Evolutionary conservation across 129 eudicot species (phyloP).

Genomic region (Dittrichia graveolens): DNA sequence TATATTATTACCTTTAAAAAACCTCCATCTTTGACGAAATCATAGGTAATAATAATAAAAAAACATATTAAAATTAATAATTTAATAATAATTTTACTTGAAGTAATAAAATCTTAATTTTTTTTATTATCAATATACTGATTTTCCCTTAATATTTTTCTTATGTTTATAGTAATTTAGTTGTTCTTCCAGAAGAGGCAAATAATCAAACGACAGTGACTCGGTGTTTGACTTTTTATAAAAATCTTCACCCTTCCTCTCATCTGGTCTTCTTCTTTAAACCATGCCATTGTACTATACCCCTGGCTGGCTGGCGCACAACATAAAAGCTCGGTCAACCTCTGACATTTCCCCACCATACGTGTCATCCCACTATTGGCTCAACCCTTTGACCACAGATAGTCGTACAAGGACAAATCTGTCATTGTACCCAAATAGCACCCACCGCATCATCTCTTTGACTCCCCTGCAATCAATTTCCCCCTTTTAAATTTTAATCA

Average conservation of each 20-base stretch:
- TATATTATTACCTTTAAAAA: too few species aligned
- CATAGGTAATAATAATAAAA: too few species aligned
- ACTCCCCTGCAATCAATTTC: conserved; percentile 14
- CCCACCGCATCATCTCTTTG: conserved; percentile 37
- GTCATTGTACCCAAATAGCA: conserved; percentile 32
- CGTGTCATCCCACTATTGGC: conserved; percentile 20
- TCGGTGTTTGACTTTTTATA: conserved; percentile 19
- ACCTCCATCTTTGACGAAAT: too few species aligned
- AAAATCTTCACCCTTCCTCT: background rate
- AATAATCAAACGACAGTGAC: conserved; percentile 12
- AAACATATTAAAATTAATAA: too few species aligned
- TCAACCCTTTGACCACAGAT: conserved; percentile 21
- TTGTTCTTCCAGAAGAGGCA: too few species aligned
- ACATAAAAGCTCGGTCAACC: conserved; percentile 19
- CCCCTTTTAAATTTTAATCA: conserved; percentile 13
- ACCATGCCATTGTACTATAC: too few species aligned
- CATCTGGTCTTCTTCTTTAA: conserved; percentile 22
- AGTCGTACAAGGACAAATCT: background rate
- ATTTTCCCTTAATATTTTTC: too few species aligned
- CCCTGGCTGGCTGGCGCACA: background rate
- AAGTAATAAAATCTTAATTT: too few species aligned
- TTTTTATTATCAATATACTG: too few species aligned
- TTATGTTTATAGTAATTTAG: too few species aligned
- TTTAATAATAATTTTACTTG: too few species aligned
- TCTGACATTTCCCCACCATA: background rate